Percentiles rank a stretch among this genome's conserved stretches.
phyloP scores from a whole-genome alignment of 768 basidiomycete species.

The Serendipita sp. region DNA sequence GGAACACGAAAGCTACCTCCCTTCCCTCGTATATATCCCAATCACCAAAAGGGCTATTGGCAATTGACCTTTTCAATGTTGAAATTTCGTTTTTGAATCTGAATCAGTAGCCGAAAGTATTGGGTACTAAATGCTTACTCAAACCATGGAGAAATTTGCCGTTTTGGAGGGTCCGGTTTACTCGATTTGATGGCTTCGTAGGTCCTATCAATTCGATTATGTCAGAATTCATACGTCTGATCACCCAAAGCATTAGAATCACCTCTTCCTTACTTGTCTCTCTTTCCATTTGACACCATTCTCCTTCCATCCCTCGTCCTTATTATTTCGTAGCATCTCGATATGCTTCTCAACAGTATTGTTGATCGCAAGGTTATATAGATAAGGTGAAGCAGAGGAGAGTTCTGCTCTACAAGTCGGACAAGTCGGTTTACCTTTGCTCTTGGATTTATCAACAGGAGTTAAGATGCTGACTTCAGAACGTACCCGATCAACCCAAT shows the following conservation, averaged over 20 bases:
- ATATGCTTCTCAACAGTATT: neutral
- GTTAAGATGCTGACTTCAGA: neutral
- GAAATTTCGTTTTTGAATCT: too few species aligned
- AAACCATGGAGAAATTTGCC: conserved; percentile 65
- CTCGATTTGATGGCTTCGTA: neutral
- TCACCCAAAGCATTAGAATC: neutral
- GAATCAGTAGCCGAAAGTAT: too few species aligned
- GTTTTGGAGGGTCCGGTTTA: neutral
- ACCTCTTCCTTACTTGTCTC: neutral
- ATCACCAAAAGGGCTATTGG: too few species aligned
- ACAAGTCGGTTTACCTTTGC: neutral
- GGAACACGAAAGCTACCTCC: too few species aligned
- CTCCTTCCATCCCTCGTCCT: neutral
- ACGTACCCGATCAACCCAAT: neutral
- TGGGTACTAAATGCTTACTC: too few species aligned
- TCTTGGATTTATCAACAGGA: neutral
- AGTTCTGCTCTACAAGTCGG: neutral
- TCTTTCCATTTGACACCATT: conserved; percentile 1
- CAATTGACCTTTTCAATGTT: too few species aligned
- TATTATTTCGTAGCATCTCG: neutral
- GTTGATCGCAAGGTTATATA: neutral
- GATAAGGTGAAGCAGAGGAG: neutral
- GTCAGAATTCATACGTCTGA: neutral
- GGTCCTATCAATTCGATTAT: neutral
- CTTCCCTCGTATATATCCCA: too few species aligned